Evolutionary conservation across 202 grass and related monocot species (phyloP).

Genomic region (Saccharum hybrid): DNA sequence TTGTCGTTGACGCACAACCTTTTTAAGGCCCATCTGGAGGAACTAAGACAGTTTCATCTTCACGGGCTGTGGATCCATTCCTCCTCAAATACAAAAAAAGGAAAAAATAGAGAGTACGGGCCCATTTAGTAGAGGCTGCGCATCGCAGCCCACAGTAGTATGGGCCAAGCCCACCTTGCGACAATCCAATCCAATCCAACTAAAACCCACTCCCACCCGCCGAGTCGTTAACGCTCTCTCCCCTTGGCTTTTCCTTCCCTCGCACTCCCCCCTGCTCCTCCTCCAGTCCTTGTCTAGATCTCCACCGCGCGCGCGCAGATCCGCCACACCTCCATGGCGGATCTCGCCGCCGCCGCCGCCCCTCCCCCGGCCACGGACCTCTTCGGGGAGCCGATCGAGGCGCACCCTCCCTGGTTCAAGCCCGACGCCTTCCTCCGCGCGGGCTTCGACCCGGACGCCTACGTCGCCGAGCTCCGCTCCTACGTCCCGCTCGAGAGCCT

Average conservation of each 20-base stretch:
- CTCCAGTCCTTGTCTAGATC: background rate
- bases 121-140: too few relatives aligned
- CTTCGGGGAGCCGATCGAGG: constrained; percentile 93
- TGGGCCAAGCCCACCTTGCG: background rate
- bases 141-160: too few relatives aligned
- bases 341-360: constrained; percentile 43
- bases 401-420: constrained; percentile 85
- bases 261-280: background rate
- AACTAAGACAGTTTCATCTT: too few relatives aligned
- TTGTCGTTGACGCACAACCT: too few relatives aligned
- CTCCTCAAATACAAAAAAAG: too few relatives aligned
- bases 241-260: constrained; percentile 6
- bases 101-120: too few relatives aligned
- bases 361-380: constrained; percentile 58
- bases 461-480: constrained; percentile 86
- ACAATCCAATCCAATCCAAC: background rate
- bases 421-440: constrained; percentile 62
- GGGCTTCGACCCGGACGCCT: constrained; percentile 77
- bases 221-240: background rate
- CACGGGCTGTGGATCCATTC: too few relatives aligned
- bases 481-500: constrained; percentile 96
- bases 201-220: background rate
- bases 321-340: constrained; percentile 54
- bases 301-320: constrained; percentile 48
- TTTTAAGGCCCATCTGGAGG: too few relatives aligned